phyloP scores from a whole-genome alignment of 768 basidiomycete genomes.

The Sporobolomyces pararoseus region DNA sequence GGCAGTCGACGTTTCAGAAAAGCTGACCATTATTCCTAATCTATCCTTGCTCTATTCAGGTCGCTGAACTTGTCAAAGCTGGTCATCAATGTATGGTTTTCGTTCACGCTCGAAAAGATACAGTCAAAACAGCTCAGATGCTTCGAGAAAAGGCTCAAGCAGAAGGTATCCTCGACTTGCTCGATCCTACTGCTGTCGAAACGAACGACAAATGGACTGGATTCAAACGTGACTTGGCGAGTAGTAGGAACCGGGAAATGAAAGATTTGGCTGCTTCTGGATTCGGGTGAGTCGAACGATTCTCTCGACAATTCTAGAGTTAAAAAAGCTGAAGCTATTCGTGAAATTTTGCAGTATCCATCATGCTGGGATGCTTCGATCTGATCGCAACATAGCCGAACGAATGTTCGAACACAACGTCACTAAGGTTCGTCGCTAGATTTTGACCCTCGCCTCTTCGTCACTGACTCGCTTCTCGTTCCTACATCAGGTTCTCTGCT shows the following conservation, averaged over 20 bases:
- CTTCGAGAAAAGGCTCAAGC: constrained; percentile 66
- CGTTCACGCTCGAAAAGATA: constrained; percentile 96
- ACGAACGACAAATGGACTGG: constrained; percentile 56
- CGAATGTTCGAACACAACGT: constrained; percentile 82
- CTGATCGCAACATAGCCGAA: constrained; percentile 93
- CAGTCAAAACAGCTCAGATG: constrained; percentile 80
- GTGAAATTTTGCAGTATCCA: constrained; percentile 61
- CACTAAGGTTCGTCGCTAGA: constrained; percentile 66
- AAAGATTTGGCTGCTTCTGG: constrained; percentile 84
- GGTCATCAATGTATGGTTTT: constrained; percentile 99
- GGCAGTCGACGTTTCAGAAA: not conserved
- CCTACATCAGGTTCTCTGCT: constrained; percentile 92
- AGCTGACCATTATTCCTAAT: no score
- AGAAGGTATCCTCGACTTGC: constrained; percentile 71
- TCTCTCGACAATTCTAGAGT: no score
- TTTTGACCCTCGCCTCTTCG: not conserved
- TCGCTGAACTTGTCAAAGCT: constrained; percentile 74
- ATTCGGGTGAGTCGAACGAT: constrained; percentile 55
- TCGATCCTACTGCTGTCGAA: constrained; percentile 57
- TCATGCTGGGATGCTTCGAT: constrained; percentile 94
- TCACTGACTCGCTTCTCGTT: no score
- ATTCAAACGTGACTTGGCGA: constrained; percentile 71
- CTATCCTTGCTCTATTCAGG: no score
- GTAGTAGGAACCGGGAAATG: constrained; percentile 92
- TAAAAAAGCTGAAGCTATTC: no score